Evolutionary conservation across 192 early-diverging fungal species (phyloP).

Genomic region (Mortierella alpina): DNA sequence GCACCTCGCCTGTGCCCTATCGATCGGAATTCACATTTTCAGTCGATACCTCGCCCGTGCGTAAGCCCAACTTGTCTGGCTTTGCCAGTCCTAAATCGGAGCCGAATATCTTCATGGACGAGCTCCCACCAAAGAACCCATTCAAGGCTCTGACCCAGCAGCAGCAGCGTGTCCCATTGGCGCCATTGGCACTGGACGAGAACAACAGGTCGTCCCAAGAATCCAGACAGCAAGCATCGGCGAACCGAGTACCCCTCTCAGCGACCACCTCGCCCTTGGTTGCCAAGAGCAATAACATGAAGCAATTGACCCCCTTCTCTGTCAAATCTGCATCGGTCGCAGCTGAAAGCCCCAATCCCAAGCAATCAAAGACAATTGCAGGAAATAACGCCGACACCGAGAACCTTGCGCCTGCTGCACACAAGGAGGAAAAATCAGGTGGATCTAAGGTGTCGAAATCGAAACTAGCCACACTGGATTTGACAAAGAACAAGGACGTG

Average conservation of each 20-base stretch:
- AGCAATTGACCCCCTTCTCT: not conserved
- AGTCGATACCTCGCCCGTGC: conserved; percentile 6
- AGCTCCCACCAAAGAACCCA: not conserved
- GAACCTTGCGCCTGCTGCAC: not conserved
- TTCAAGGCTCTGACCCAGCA: conserved; percentile 5
- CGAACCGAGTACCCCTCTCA: not conserved
- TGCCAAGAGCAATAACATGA: not conserved
- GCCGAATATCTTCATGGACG: conserved; percentile 11
- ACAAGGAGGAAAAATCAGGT: conserved; percentile 1
- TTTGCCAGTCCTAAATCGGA: conserved; percentile 26
- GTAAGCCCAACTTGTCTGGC: not conserved
- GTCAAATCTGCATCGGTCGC: no score
- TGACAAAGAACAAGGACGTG: conserved; percentile 1
- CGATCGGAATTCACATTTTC: conserved; percentile 18
- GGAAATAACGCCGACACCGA: not conserved
- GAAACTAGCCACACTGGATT: not conserved
- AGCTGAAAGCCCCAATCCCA: no score
- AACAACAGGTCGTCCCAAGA: not conserved
- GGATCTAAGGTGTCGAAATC: not conserved
- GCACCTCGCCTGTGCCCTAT: conserved; percentile 20
- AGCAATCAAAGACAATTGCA: no score
- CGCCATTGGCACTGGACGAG: conserved; percentile 12
- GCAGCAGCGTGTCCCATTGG: conserved; percentile 21
- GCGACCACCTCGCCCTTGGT: no score
- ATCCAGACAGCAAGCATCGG: not conserved